Evolutionary conservation across 2,329 filamentous ascomycete genomes (phyloP), one percentile per base, ranked within the genome.

Genomic region (Orbilia ellipsospora): DNA sequence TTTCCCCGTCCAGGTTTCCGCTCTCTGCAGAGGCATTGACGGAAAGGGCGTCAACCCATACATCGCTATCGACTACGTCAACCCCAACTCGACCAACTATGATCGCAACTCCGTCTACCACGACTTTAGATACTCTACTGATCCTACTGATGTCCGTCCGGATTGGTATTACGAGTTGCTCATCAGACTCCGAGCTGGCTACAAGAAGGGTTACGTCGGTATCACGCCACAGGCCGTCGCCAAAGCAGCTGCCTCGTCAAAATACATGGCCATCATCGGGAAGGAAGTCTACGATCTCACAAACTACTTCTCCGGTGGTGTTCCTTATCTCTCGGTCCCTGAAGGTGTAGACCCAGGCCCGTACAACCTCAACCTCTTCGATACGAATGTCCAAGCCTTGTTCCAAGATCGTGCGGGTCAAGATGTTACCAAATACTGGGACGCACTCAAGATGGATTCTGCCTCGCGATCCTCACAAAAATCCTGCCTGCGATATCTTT

Each of bases 131-230:
- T 89, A 87, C 80, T 93, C 88, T 80, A 92, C 88, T 40, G 59
- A n/a, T 28, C 18, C 63, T 42, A 92, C 93, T 78, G 92, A 97
- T 81, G 90, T 87, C 60, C 90, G 94, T 10, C 89, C 90, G 1
- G 93, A 97, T 81, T 99, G 95, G 95, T 98, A 94, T 84, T 90
- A 87, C 69, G 92, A 99, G 83, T 90, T 94, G 82, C 93, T 97
- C 87, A 86, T 89, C 36, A 88, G 89, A 81, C 84, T 99, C 63
- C 91, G 90, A 79, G 83, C 88, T 36, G 90, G 89, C 78, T 98
- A 91, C 85, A 90, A 91, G 83, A 96, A 96, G 82, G 95, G 95
- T 57, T 90, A 89, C 77, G 85, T 99, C 60, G 95, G 93, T 26
- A 99, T 93, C 82, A 92, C 92, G 8, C 83, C 90, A 0, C 80